A percentile compares a stretch with the other conserved stretches of the same genome.
Evolutionary conservation across 805 yeast species (phyloP).

Genomic region (Zygosaccharomyces pseudorouxii): DNA sequence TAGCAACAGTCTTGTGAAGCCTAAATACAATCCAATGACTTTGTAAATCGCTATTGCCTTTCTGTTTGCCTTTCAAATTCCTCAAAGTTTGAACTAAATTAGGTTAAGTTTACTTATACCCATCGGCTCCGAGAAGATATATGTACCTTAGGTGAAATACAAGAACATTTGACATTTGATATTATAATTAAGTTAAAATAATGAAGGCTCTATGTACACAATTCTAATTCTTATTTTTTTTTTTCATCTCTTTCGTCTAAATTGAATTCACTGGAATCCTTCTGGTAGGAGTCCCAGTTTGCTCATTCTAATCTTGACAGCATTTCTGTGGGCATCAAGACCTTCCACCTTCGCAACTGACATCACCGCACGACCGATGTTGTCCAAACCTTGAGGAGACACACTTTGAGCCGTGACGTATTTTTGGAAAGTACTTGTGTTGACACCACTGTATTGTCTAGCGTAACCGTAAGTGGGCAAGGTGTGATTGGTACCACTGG

Average conservation of each 20-base stretch:
- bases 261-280: constrained; percentile 25
- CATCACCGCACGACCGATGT: constrained; percentile 96
- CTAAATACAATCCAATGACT: too few relatives aligned
- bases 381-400: constrained; percentile 74
- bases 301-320: constrained; percentile 91
- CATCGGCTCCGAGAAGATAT: neutral
- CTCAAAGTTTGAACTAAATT: neutral
- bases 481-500: constrained; percentile 97
- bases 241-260: neutral
- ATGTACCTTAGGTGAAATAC: neutral
- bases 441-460: constrained; percentile 94
- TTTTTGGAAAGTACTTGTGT: constrained; percentile 92
- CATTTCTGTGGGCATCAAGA: constrained; percentile 93
- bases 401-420: constrained; percentile 92
- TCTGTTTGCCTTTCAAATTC: neutral
- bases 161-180: neutral
- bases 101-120: neutral
- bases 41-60: too few relatives aligned
- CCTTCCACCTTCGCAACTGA: constrained; percentile 95
- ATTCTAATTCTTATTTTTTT: too few relatives aligned
- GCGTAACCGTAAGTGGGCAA: constrained; percentile 98
- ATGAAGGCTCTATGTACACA: neutral
- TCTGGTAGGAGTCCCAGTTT: constrained; percentile 55
- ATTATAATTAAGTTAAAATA: neutral
- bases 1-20: too few relatives aligned